phyloP scores from a whole-genome alignment of 2,329 filamentous ascomycete genomes.

The Harringtonia lauricola region DNA sequence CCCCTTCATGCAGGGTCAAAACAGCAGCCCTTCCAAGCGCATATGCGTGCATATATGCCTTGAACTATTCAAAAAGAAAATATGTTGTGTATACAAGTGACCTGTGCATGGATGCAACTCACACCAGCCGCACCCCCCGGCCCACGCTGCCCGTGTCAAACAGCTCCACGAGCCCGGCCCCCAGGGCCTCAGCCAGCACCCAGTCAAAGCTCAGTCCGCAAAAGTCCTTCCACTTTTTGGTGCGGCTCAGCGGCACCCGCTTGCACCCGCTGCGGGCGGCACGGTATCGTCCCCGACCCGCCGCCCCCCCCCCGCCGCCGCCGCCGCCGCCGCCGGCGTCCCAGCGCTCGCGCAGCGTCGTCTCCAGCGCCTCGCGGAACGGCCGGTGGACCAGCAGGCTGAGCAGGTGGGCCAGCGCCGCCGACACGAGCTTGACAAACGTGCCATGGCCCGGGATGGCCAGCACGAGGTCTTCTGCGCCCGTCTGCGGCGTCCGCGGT shows the following conservation, averaged over 20 bases:
- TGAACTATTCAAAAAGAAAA: too few relatives aligned
- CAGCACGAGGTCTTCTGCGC: constrained; percentile 34
- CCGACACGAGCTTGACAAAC: constrained; percentile 54
- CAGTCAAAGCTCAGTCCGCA: constrained; percentile 61
- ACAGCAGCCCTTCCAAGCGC: too few relatives aligned
- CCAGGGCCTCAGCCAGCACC: constrained; percentile 60
- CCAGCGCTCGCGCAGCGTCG: constrained; percentile 55
- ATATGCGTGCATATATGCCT: not conserved
- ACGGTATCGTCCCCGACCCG: too few relatives aligned
- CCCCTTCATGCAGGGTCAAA: too few relatives aligned
- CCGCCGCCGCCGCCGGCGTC: constrained; percentile 40
- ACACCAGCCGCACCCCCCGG: constrained; percentile 40
- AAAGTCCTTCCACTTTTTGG: constrained; percentile 60
- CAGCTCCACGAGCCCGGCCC: constrained; percentile 57
- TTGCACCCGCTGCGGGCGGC: constrained; percentile 10
- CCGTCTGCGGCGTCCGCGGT: constrained; percentile 31
- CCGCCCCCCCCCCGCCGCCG: constrained; percentile 13
- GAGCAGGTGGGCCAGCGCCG: constrained; percentile 50
- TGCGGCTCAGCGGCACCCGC: constrained; percentile 45
- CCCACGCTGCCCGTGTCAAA: constrained; percentile 70
- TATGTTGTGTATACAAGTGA: too few relatives aligned
- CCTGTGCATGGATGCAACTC: too few relatives aligned
- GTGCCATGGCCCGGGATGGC: constrained; percentile 56
- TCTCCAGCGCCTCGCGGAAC: constrained; percentile 52
- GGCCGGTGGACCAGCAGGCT: constrained; percentile 46